phyloP scores from a whole-genome alignment of 495 filamentous ascomycete genomes.

The Neurospora sp. region DNA sequence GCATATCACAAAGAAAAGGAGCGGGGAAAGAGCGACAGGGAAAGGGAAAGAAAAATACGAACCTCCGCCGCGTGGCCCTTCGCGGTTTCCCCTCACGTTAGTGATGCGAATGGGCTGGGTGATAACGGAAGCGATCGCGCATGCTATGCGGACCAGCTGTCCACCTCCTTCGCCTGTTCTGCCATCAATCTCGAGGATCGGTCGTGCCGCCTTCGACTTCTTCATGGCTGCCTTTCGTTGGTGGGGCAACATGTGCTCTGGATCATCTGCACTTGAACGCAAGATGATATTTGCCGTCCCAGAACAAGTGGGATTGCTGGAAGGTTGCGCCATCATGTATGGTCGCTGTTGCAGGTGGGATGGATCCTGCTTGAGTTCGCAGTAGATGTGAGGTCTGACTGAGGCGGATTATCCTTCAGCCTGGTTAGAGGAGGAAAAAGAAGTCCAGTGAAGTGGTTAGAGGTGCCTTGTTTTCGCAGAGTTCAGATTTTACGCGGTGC shows the following conservation, averaged over 20 bases:
- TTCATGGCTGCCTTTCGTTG: constrained; percentile 4
- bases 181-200: constrained; percentile 46
- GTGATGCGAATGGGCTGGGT: constrained; percentile 53
- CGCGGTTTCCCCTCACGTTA: constrained; percentile 60
- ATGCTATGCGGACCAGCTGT: constrained; percentile 65
- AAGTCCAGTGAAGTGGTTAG: neutral
- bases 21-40: constrained; percentile 4
- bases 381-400: neutral
- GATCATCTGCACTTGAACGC: neutral
- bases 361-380: neutral
- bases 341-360: neutral
- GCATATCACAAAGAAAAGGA: neutral
- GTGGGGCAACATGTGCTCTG: neutral
- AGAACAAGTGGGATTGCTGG: neutral
- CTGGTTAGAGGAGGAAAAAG: neutral
- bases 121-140: constrained; percentile 59
- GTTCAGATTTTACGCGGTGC: neutral
- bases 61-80: constrained; percentile 28
- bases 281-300: neutral
- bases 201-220: constrained; percentile 3
- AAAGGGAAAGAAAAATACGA: constrained; percentile 2
- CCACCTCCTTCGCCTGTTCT: constrained; percentile 75
- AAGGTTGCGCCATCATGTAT: neutral
- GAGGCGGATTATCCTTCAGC: neutral
- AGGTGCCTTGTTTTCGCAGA: neutral